phyloP scores from a whole-genome alignment of 345 rosid species.

The Theobroma cacao region DNA sequence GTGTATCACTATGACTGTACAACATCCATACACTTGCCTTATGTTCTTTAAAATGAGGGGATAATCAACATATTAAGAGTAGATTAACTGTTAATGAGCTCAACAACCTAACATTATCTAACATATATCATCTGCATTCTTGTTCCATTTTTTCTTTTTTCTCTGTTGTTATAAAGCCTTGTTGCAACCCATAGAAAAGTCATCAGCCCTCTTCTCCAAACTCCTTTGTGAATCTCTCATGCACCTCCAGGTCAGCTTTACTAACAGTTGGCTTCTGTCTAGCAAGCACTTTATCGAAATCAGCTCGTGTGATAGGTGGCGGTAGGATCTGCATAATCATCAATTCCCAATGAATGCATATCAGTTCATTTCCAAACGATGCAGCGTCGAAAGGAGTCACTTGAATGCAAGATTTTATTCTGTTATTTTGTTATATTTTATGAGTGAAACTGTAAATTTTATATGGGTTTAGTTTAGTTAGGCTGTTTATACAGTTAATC shows the following conservation, averaged over 20 bases:
- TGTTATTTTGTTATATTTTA: too few relatives aligned
- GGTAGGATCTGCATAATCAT: slow-evolving; percentile 67
- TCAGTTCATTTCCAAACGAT: background rate
- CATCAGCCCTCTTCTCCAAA: slow-evolving; percentile 95
- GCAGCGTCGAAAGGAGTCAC: background rate
- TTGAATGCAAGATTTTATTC: too few relatives aligned
- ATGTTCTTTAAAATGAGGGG: too few relatives aligned
- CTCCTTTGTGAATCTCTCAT: slow-evolving; percentile 94
- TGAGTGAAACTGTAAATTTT: too few relatives aligned
- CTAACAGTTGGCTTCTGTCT: slow-evolving; percentile 96
- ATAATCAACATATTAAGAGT: too few relatives aligned
- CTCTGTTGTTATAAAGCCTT: background rate
- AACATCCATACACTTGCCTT: too few relatives aligned
- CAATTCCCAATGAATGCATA: background rate
- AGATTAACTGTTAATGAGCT: too few relatives aligned
- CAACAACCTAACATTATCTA: too few relatives aligned
- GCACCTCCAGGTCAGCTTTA: slow-evolving; percentile 82
- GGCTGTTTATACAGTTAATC: too few relatives aligned
- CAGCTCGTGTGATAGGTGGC: slow-evolving; percentile 74
- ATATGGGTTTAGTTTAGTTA: too few relatives aligned
- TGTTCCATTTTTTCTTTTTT: background rate
- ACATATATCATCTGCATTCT: too few relatives aligned
- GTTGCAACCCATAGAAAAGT: background rate
- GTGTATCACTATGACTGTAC: too few relatives aligned
- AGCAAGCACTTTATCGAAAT: slow-evolving; percentile 91